These are phyloP conservation scores for Arbutus unedo DNA, from an alignment of 148 eudicot genomes.

Conservation along the genomic window DNA sequence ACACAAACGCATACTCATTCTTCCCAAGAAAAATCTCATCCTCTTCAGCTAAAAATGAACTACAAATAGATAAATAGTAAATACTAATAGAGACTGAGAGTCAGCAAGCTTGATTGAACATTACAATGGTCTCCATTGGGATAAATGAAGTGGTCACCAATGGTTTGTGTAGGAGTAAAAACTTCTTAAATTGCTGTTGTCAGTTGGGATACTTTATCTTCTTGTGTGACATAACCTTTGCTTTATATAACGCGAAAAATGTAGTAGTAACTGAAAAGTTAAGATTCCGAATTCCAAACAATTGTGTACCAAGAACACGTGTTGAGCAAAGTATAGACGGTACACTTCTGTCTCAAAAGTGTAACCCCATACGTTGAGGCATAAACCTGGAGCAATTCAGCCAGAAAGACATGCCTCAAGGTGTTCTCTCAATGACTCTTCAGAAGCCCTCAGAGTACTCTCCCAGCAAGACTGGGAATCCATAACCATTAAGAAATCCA, in stretches of 20 bases:
- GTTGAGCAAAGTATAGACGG: conserved; percentile 6
- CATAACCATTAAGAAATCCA: background rate
- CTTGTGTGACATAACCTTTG: background rate
- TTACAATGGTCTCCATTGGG: background rate
- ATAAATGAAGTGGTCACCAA: background rate
- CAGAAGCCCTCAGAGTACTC: background rate
- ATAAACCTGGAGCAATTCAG: background rate
- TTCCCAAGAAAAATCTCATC: background rate
- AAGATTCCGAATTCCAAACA: background rate
- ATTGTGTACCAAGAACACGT: background rate
- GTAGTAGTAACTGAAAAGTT: background rate
- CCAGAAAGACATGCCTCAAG: background rate
- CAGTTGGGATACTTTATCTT: background rate
- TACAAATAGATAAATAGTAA: background rate
- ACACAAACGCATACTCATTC: background rate
- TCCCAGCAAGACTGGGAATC: background rate
- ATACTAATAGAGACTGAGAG: background rate
- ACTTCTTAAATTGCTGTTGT: background rate
- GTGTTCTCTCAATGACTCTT: background rate
- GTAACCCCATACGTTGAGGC: background rate
- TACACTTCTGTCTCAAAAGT: background rate
- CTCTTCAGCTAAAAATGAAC: background rate
- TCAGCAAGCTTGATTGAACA: background rate
- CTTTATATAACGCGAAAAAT: background rate
- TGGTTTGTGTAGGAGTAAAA: background rate